Evolutionary conservation across 176 grass and related monocot species (phyloP), one percentile per base, ranked within the genome.

Genomic region (Oryza meridionalis): DNA sequence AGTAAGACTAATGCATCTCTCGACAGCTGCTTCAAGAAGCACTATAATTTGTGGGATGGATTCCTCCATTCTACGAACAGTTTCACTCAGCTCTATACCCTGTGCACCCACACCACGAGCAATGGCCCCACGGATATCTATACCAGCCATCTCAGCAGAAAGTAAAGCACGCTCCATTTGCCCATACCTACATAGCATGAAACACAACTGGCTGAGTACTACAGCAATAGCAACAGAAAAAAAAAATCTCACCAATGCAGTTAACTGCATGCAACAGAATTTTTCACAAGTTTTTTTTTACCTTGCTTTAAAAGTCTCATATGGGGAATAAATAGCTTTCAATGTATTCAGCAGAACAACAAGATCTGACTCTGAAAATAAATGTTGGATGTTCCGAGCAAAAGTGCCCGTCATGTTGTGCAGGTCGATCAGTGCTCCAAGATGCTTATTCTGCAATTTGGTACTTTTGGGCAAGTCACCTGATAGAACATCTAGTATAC

Each of bases 51-150:
- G 93, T 15, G 97, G 93, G 73, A 99, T 93, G 65, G 97, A 96
- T 90, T 99, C 97, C 78, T 99, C 93, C 97, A 99, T 96, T 90
- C 97, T 92, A 44, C 93, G 83, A 55, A 99, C 93, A 72, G 97
- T 96, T 94, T 99, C 97, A 75, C 97, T 96, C 45, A 99, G 84
- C 84, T 99, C 96, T 89, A 99, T 99, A 78, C 96, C 97, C 79
- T 99, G 97, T 76, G 93, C 93, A 67, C 93, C 97, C 24, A 94
- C 86, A 70, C 93, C 97, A 82, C 97, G 91, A 77, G 97, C 72
- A 50, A 99, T 82, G 16, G 93, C 97, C 8, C 91, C 93, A 85
- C 91, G 93, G 73, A 99, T 99, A 71, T 99, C 93, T 87, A 99
- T 92, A 72, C 84, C 42, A 78, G 89, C 44, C 82, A 99, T 96